Percentiles rank a stretch among this genome's conserved stretches.
Conservation (phyloP, 176 grass and related monocot genomes). For the Typha latifolia region DNA sequence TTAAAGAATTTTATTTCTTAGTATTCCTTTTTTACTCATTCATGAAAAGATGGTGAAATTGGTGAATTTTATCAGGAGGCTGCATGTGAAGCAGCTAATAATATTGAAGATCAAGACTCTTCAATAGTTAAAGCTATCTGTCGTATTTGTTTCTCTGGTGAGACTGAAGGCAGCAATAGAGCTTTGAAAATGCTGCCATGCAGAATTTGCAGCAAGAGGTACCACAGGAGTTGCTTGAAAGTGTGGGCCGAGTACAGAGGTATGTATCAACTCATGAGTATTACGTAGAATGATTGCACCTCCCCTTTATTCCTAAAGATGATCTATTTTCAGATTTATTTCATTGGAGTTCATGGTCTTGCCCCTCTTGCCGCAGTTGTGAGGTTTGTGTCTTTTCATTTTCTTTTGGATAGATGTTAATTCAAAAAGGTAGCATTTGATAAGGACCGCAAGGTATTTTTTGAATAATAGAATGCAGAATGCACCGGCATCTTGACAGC, state of each 20-base stretch:
- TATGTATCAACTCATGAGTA: slow-evolving; percentile 19
- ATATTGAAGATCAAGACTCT: slow-evolving; percentile 47
- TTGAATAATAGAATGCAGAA: background rate
- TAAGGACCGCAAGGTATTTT: too few species aligned
- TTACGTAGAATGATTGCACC: background rate
- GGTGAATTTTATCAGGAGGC: slow-evolving; percentile 27
- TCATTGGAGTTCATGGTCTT: slow-evolving; percentile 80
- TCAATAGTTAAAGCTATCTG: slow-evolving; percentile 80
- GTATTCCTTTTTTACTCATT: background rate
- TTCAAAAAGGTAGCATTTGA: background rate
- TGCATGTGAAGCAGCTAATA: slow-evolving; percentile 34
- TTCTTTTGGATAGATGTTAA: background rate
- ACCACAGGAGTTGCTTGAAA: slow-evolving; percentile 89
- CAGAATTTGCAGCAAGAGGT: slow-evolving; percentile 89
- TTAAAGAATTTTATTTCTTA: background rate
- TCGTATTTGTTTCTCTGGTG: slow-evolving; percentile 80
- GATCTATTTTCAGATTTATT: slow-evolving; percentile 72
- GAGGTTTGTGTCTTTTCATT: slow-evolving; percentile 40
- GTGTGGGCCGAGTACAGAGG: slow-evolving; percentile 89
- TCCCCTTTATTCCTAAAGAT: background rate
- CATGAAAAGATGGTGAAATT: background rate
- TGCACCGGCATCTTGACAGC: background rate
- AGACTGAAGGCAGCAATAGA: slow-evolving; percentile 74
- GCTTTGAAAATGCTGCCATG: slow-evolving; percentile 95
- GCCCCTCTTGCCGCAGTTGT: slow-evolving; percentile 75